Conservation (phyloP, 108 stramenopile species). For the Asterionellopsis glacialis region DNA sequence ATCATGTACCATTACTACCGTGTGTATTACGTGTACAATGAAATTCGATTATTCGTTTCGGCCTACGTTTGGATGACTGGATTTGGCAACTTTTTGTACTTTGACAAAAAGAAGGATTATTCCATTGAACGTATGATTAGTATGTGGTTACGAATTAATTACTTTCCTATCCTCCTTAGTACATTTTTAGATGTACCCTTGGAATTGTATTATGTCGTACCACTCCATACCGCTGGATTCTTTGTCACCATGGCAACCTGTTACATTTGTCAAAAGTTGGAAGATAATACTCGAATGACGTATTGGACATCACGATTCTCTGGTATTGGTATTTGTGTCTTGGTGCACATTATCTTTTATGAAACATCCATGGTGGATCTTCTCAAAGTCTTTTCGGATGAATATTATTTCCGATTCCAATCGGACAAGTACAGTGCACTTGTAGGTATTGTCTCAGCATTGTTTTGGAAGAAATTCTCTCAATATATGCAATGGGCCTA, state of each 20-base stretch:
- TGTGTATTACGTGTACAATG: constrained; percentile 86
- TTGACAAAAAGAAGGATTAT: constrained; percentile 88
- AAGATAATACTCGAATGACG: constrained; percentile 23
- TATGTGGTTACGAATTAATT: constrained; percentile 92
- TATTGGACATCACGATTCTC: constrained; percentile 40
- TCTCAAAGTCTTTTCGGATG: constrained; percentile 50
- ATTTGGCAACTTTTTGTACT: constrained; percentile 87
- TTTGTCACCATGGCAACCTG: constrained; percentile 68
- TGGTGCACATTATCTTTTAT: constrained; percentile 57
- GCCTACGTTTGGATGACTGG: constrained; percentile 88
- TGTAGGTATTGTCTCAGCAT: constrained; percentile 53
- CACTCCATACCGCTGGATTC: constrained; percentile 83
- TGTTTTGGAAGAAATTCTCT: constrained; percentile 45
- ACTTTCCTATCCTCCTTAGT: constrained; percentile 82
- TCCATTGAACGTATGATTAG: constrained; percentile 77
- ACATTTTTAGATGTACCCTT: constrained; percentile 69
- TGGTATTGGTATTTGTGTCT: constrained; percentile 35
- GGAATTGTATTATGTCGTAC: constrained; percentile 93
- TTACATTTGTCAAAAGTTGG: constrained; percentile 27
- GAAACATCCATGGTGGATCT: constrained; percentile 54
- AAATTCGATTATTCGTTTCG: constrained; percentile 90
- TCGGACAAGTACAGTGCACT: constrained; percentile 62
- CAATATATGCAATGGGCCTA: constrained; percentile 60
- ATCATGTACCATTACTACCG: constrained; percentile 92
- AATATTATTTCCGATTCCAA: constrained; percentile 66